Evolutionary conservation across 1,284 basidiomycete species (phyloP).

Genomic region (Rhodofomes roseus): DNA sequence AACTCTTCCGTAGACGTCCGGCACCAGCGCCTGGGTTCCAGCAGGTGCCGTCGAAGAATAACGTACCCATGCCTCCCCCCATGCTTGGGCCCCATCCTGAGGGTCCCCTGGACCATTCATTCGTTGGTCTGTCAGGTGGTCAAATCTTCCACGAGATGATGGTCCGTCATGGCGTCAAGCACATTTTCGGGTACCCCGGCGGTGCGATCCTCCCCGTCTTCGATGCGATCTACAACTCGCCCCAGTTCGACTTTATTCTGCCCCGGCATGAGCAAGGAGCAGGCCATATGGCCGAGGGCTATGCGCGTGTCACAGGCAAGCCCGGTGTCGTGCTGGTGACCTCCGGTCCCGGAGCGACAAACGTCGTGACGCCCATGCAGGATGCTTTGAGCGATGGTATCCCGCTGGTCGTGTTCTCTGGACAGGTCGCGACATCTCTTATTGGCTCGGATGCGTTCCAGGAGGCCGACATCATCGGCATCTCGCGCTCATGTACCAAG

Average conservation of each 20-base stretch:
- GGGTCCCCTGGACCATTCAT: constrained; percentile 67
- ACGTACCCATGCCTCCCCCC: constrained; percentile 39
- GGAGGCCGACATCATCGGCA: constrained; percentile 95
- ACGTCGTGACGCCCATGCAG: constrained; percentile 97
- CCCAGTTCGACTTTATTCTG: constrained; percentile 93
- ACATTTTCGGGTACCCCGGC: constrained; percentile 97
- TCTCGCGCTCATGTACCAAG: constrained; percentile 95
- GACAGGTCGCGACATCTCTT: constrained; percentile 97
- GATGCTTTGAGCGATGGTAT: constrained; percentile 95
- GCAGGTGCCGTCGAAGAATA: constrained; percentile 55
- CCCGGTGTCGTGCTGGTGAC: constrained; percentile 98
- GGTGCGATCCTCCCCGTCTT: constrained; percentile 98
- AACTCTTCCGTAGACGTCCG: constrained; percentile 50
- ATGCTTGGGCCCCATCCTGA: constrained; percentile 44
- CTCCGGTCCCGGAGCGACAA: constrained; percentile 96
- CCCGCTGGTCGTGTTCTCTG: constrained; percentile 93
- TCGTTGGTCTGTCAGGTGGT: constrained; percentile 93
- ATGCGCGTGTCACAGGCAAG: constrained; percentile 95
- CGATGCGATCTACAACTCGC: constrained; percentile 97
- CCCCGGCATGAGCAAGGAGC: constrained; percentile 98
- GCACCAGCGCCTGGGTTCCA: constrained; percentile 64
- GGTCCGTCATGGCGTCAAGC: constrained; percentile 94
- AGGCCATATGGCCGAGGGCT: constrained; percentile 98
- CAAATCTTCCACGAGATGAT: constrained; percentile 99
- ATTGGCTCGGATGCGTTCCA: constrained; percentile 99